Evolutionary conservation across 208 protist genomes (phyloP), one percentile per base, ranked within the genome.

Genomic region (Acanthamoeba comandoni): DNA sequence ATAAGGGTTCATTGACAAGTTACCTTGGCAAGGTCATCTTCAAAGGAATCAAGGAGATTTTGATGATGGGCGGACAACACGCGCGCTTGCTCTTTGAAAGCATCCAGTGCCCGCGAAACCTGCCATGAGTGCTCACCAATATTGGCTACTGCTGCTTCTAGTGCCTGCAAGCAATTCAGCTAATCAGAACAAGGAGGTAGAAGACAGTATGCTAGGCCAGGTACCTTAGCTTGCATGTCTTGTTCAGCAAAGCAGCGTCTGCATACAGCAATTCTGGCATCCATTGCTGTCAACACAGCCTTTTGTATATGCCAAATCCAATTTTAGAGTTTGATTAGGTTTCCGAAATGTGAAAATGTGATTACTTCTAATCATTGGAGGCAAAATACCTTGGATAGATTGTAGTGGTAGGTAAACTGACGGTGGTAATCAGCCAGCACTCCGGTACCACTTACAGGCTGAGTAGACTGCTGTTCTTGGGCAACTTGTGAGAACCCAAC

Each of bases 211-310:
- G n/a, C 22, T 13, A 60, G 58, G n/a, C n/a, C 58, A 65, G 58
- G 69, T 52, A 77, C 73, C 52, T 84, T n/a, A 31, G 22, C 24
- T 84, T 84, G 73, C 73, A 84, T 31, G 24, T 84, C 73, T 55
- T 84, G 73, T 39, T 84, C 73, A 26, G 73, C 73, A 19, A 49
- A 84, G 73, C 73, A 84, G 2, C 24, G 39, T 31, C 39, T 84
- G 1, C 26, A 84, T 55, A 60, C 13, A n/a, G 73, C 73, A 7
- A 62, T 57, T 7, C 73, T 26, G 8, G 73, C 31, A n/a, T 84
- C 73, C 9, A 84, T 12, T 43, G 73, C 73, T 13, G 43, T 31
- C 52, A 84, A 55, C 15, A 84, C 73, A n/a, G 51, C 73, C 71
- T 80, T 43, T 7, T 5, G 35, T 1, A 43, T 43, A 43, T 43